Conservation (phyloP, 176 grass and related monocot genomes). For the Elymus sibiricus region DNA sequence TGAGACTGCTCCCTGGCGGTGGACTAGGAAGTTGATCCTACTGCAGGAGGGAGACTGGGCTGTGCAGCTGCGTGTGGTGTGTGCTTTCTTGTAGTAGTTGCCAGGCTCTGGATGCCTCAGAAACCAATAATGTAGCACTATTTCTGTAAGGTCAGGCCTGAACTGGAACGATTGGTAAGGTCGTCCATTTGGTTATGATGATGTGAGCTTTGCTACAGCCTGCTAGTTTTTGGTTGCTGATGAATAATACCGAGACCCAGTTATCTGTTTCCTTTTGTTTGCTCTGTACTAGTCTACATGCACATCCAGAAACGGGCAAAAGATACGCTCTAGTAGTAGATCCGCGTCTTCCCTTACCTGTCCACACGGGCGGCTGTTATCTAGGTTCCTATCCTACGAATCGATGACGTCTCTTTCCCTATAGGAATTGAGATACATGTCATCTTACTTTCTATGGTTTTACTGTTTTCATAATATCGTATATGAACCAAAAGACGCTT, state of each 20-base stretch:
- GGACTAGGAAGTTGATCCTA: not conserved
- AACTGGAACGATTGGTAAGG: not conserved
- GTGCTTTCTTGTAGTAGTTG: slow-evolving; percentile 21
- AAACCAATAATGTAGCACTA: slow-evolving; percentile 23
- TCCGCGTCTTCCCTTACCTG: too few relatives aligned
- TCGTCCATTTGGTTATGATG: not conserved
- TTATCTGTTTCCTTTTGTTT: not conserved
- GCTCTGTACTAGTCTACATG: not conserved
- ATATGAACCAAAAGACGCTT: too few relatives aligned
- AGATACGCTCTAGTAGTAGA: too few relatives aligned
- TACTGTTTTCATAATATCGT: too few relatives aligned
- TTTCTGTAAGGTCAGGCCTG: not conserved
- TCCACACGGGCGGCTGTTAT: too few relatives aligned
- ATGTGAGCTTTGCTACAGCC: not conserved
- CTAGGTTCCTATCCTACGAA: too few relatives aligned
- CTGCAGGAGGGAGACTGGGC: not conserved
- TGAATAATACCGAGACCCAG: not conserved
- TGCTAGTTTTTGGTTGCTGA: not conserved
- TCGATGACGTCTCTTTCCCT: too few relatives aligned
- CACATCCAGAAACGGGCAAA: not conserved
- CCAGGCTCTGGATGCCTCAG: not conserved
- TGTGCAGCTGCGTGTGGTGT: not conserved
- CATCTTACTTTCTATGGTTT: too few relatives aligned
- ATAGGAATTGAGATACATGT: too few relatives aligned
- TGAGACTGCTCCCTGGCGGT: not conserved